phyloP scores from a whole-genome alignment of 2,329 filamentous ascomycete species.

The Colletotrichum viniferum region DNA sequence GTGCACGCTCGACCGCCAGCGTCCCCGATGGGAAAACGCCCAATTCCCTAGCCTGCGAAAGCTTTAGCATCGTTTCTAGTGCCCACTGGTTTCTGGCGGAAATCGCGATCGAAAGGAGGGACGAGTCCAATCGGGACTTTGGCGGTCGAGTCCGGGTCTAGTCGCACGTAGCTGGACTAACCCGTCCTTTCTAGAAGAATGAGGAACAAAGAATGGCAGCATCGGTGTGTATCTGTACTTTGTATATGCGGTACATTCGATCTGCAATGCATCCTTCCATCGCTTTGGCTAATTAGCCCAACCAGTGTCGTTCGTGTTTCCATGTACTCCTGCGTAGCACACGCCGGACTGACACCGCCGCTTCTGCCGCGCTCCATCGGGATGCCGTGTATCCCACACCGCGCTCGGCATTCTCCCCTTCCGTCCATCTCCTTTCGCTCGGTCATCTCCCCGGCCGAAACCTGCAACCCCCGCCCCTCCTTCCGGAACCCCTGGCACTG shows the following conservation, averaged over 20 bases:
- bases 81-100: not conserved
- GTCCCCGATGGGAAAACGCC: not conserved
- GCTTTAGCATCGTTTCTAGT: not conserved
- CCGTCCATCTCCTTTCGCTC: not conserved
- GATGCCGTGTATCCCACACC: not conserved
- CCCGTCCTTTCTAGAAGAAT: not conserved
- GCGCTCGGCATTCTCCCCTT: constrained; percentile 6
- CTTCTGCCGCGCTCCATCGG: not conserved
- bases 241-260: not conserved
- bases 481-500: not conserved
- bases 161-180: not conserved
- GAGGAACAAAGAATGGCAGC: not conserved
- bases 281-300: not conserved
- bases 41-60: not conserved
- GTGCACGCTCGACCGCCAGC: not conserved
- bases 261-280: not conserved
- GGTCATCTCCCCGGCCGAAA: constrained; percentile 1
- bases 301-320: not conserved
- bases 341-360: not conserved
- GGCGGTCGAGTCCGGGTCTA: not conserved
- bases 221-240: not conserved
- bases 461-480: not conserved
- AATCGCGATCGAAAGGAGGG: not conserved
- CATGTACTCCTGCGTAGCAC: not conserved
- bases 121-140: not conserved